Evolutionary conservation across 805 yeast genomes (phyloP).

Genomic region (Zygotorulaspora sp.): DNA sequence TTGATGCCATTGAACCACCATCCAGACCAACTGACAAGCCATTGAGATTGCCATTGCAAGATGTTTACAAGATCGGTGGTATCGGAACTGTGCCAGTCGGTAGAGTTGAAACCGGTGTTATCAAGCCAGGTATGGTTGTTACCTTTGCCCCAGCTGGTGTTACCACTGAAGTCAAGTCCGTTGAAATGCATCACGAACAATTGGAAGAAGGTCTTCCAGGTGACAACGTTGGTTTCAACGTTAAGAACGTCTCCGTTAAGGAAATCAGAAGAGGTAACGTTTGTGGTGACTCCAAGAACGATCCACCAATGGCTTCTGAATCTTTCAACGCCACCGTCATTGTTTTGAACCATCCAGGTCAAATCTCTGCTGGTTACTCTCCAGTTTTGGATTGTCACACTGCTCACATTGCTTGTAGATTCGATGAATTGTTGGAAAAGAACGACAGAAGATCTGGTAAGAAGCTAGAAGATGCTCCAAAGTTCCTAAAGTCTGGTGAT

Average conservation of each 20-base stretch:
- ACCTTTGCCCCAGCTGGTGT: conserved; percentile 88
- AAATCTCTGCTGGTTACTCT: conserved; percentile 84
- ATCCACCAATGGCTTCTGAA: conserved; percentile 75
- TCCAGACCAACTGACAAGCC: conserved; percentile 80
- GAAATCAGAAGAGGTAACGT: conserved; percentile 93
- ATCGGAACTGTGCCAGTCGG: conserved; percentile 92
- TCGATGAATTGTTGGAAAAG: conserved; percentile 74
- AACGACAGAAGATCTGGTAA: conserved; percentile 93
- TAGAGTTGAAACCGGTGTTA: conserved; percentile 88
- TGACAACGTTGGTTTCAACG: conserved; percentile 89
- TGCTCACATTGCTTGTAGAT: conserved; percentile 88
- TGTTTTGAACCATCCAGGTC: conserved; percentile 90
- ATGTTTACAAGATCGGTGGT: conserved; percentile 91
- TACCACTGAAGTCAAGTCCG: conserved; percentile 86
- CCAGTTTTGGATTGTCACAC: conserved; percentile 92
- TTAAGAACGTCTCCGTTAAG: conserved; percentile 84
- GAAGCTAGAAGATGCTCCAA: conserved; percentile 82
- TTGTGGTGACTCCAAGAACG: conserved; percentile 85
- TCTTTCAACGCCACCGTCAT: conserved; percentile 84
- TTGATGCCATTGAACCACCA: conserved; percentile 79
- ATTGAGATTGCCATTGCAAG: conserved; percentile 85
- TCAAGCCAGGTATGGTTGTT: conserved; percentile 88
- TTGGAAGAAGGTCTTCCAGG: conserved; percentile 79
- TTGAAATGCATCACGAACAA: conserved; percentile 84
- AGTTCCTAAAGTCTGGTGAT: conserved; percentile 94